Evolutionary conservation across 2,329 filamentous ascomycete species (phyloP).

Genomic region (Onygena corvina): DNA sequence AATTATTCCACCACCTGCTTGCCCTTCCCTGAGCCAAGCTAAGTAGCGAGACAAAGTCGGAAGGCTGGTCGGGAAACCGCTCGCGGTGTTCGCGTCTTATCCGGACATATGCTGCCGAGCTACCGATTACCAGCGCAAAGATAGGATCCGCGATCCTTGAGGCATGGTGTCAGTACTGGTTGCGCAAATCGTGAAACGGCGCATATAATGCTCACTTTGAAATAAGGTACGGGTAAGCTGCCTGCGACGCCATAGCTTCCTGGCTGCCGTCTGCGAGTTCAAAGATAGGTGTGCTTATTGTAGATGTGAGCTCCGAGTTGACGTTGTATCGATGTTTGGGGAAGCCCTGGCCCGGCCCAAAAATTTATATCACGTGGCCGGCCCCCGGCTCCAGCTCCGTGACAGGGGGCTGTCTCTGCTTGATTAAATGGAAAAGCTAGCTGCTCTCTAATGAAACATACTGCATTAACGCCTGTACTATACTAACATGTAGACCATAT

Average conservation of each 20-base stretch:
- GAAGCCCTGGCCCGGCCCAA: too few relatives aligned
- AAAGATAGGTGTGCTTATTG: too few relatives aligned
- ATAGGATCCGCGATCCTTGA: slow-evolving; percentile 41
- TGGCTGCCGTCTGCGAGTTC: too few relatives aligned
- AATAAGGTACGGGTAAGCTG: slow-evolving; percentile 9
- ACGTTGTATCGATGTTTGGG: too few relatives aligned
- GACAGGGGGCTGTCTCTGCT: too few relatives aligned
- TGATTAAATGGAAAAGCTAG: too few relatives aligned
- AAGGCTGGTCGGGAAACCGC: slow-evolving; percentile 29
- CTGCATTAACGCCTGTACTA: slow-evolving; percentile 1
- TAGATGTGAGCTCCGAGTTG: too few relatives aligned
- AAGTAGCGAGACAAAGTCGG: slow-evolving; percentile 24
- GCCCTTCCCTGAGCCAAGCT: slow-evolving; percentile 24
- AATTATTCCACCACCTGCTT: slow-evolving; percentile 32
- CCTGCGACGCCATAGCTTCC: slow-evolving; percentile 8
- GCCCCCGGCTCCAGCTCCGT: too few relatives aligned
- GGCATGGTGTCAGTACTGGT: slow-evolving; percentile 18
- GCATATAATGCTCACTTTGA: slow-evolving; percentile 4
- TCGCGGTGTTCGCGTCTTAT: slow-evolving; percentile 45
- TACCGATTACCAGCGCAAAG: slow-evolving; percentile 43
- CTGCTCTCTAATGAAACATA: neutral
- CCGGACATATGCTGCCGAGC: slow-evolving; percentile 41
- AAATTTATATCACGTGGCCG: too few relatives aligned
- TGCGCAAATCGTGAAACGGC: neutral
- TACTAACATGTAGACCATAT: neutral